These are phyloP conservation scores for Geranium incanum DNA, from an alignment of 441 rosid genomes.

Conservation along the genomic window DNA sequence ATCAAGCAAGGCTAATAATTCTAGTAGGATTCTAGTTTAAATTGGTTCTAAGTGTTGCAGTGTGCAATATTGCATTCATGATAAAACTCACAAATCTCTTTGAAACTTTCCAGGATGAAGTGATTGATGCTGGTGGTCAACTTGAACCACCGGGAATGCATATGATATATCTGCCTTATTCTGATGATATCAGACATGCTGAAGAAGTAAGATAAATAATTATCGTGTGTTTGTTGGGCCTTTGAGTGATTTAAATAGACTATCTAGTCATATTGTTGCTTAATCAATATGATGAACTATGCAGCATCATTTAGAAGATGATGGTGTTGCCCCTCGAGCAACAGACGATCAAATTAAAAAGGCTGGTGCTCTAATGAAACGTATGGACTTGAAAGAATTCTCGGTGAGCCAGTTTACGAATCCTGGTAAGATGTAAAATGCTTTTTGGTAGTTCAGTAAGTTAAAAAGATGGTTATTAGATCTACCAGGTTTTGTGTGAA, in stretches of 20 bases:
- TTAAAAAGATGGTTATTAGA: background rate
- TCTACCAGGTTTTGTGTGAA: background rate
- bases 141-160: slow-evolving; percentile 95
- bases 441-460: slow-evolving; percentile 8
- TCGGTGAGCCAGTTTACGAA: slow-evolving; percentile 47
- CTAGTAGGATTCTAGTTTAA: background rate
- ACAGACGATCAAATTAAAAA: slow-evolving; percentile 63
- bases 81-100: slow-evolving; percentile 13
- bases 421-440: slow-evolving; percentile 33
- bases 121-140: slow-evolving; percentile 61
- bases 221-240: background rate
- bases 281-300: slow-evolving; percentile 23
- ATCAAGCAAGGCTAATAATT: background rate
- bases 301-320: slow-evolving; percentile 47
- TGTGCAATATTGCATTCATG: slow-evolving; percentile 14
- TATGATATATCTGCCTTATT: slow-evolving; percentile 88
- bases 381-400: slow-evolving; percentile 53
- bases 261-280: slow-evolving; percentile 18
- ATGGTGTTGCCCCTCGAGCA: slow-evolving; percentile 48
- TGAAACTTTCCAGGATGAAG: slow-evolving; percentile 61
- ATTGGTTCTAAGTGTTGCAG: slow-evolving; percentile 6
- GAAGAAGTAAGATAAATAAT: slow-evolving; percentile 57
- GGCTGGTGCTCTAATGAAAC: slow-evolving; percentile 64
- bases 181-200: slow-evolving; percentile 69
- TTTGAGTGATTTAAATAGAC: slow-evolving; percentile 20